Base-by-base conservation (phyloP, 225 moss, liverwort and hornwort species). In the Takakia lepidozioides region DNA sequence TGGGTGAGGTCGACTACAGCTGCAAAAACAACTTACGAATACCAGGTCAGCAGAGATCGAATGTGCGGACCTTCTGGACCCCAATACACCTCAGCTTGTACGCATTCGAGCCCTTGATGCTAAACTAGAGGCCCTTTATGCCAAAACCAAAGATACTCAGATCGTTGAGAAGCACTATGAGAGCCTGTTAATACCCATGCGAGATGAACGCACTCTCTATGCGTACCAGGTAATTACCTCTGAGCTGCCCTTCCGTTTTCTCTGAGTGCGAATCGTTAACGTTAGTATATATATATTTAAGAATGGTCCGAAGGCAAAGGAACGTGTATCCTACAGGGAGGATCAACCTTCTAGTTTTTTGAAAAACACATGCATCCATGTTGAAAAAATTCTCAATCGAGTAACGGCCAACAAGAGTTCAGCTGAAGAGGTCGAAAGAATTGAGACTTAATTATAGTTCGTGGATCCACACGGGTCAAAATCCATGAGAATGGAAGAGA, bases 11-110 rank as follows among this genome's bases (percentile, higher is more conserved):
- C n/a, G n/a, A n/a, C n/a, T 64, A 49, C 73, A 87, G 87, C 61
- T 87, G 56, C 76, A 71, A 46, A 76, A 61, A 43, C 84, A 87
- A 70, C 68, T 92, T 11, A 92, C 92, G 28, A 50, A 83, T 28
- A 87, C 87, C 27, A 74, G 85, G 29, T 51, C 64, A 9, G 26
- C 59, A n/a, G 77, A 85, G 58, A 61, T 71, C 24, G 67, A 85
- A 5, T 87, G 81, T 54, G 65, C 74, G 34, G 27, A 77, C 58
- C 35, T 80, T 22, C 66, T 92, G 16, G 87, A 92, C 53, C 77
- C 87, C 22, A 87, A 87, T 9, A 75, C 80, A 7, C 87, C 85
- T 11, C 63, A 80, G 0, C 56, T 84, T 30, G 51, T 82, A 43
- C 68, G 43, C 43, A 85, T 92, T 25, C 67, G 85, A 38, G 48